Evolutionary conservation across 1,139 yeast species (phyloP).

Genomic region (Kluyveromyces marxianus): DNA sequence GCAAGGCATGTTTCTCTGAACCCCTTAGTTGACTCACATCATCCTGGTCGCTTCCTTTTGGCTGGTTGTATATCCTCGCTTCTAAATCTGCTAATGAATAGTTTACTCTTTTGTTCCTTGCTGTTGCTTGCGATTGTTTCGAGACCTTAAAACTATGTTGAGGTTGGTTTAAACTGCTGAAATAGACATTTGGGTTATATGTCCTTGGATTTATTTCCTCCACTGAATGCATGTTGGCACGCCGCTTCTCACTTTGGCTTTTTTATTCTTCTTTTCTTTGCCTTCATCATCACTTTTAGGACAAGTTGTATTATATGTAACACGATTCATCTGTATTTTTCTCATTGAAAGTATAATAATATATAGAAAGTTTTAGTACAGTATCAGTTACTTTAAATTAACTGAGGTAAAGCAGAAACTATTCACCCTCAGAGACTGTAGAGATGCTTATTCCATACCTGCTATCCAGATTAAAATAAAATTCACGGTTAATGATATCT

Average conservation of each 20-base stretch:
- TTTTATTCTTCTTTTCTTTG: background rate
- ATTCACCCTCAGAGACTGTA: too few relatives aligned
- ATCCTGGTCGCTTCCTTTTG: constrained; percentile 4
- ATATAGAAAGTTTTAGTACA: too few relatives aligned
- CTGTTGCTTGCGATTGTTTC: constrained; percentile 11
- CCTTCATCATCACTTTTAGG: background rate
- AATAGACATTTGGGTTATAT: constrained; percentile 29
- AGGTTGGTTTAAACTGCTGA: constrained; percentile 25
- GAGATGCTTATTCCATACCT: too few relatives aligned
- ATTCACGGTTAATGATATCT: too few relatives aligned
- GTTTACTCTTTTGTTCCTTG: constrained; percentile 25
- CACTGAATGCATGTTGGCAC: constrained; percentile 16
- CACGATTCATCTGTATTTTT: background rate
- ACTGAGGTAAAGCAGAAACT: too few relatives aligned
- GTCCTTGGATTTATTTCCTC: constrained; percentile 30
- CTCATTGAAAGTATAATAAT: background rate
- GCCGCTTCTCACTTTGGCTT: background rate
- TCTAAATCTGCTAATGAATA: constrained; percentile 31
- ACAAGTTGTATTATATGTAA: background rate
- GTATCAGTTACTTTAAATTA: too few relatives aligned
- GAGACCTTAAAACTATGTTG: constrained; percentile 13
- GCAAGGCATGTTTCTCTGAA: constrained; percentile 23
- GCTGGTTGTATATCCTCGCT: constrained; percentile 23
- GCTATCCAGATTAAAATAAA: too few relatives aligned
- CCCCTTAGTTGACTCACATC: constrained; percentile 8